Evolutionary conservation across 2,329 filamentous ascomycete species (phyloP), one percentile per base, ranked within the genome.

Genomic region (Arthrobotrys iridis): DNA sequence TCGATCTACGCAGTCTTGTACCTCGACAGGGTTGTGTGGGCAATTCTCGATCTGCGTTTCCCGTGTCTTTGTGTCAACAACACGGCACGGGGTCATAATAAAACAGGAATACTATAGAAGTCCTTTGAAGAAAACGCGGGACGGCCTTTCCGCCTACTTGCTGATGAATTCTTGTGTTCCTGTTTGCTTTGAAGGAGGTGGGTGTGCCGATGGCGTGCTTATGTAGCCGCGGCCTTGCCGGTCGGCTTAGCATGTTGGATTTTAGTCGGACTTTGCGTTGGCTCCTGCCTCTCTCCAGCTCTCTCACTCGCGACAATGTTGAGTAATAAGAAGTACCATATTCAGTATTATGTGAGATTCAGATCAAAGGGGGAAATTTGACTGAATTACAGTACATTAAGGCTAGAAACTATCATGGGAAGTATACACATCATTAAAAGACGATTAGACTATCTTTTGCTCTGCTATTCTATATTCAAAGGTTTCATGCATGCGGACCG

Each of bases 191-290:
- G 18, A 15, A 41, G 18, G n/a, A 6, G 11, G 28, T 57, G 43
- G 37, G 37, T 45, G 22, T 52, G 50, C 50, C 60, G 30, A 73
- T 73, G 60, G 68, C 68, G 68, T 73, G 68, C 57, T 71, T 60
- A 10, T n/a, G 7, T 55, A 50, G 59, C 59, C 46, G 58, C 35
- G 55, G 43, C 35, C 45, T 50, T 1, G 41, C 18, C 18, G 59
- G 40, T 35, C 24, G 11, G 26, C 4, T 41, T 37, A 13, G 33
- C 10, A 48, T 57, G 46, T 45, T 55, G 45, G 10, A 28, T 41
- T 46, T 50, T 58, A n/a, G 58, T 64, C 15, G 57, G 15, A 58
- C 15, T 37, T 22, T 71, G 66, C 28, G 66, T 71, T 71, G 66
- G 13, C 28, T 62, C 13, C 18, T 20, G 22, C 22, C 1, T 1